A percentile compares a stretch with the other conserved stretches of the same genome.
These are phyloP conservation scores for Fusarium veterinarium DNA, from an alignment of 2,329 filamentous ascomycete species.

Conservation along the genomic window DNA sequence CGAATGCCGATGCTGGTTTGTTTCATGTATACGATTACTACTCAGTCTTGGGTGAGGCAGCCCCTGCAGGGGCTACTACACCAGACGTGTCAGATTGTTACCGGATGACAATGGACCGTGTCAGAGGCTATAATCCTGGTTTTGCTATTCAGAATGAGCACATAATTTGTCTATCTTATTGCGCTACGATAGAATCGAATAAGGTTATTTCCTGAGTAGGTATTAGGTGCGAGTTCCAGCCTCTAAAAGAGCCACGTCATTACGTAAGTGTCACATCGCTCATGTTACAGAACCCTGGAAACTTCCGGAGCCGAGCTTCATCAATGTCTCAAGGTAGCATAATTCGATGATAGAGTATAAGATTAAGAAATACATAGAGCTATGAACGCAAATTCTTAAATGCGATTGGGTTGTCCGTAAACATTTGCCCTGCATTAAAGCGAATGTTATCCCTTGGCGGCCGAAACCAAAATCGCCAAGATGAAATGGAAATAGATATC, in stretches of 20 bases:
- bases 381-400: neutral
- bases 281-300: neutral
- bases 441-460: neutral
- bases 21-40: slow-evolving; percentile 7
- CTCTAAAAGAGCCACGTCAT: neutral
- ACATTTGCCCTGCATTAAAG: neutral
- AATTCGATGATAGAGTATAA: neutral
- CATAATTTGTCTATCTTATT: neutral
- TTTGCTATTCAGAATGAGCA: fast-evolving
- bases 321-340: neutral
- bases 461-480: neutral
- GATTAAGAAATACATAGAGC: neutral
- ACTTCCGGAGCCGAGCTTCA: neutral
- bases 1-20: neutral
- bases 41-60: neutral
- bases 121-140: neutral
- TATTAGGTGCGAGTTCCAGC: neutral
- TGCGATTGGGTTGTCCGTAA: neutral
- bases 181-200: neutral
- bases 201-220: neutral
- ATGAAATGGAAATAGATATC: neutral
- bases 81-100: neutral
- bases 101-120: neutral
- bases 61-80: neutral
- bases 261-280: neutral